phyloP scores from a whole-genome alignment of 306 rosid genomes.

The Quercus agrifolia region DNA sequence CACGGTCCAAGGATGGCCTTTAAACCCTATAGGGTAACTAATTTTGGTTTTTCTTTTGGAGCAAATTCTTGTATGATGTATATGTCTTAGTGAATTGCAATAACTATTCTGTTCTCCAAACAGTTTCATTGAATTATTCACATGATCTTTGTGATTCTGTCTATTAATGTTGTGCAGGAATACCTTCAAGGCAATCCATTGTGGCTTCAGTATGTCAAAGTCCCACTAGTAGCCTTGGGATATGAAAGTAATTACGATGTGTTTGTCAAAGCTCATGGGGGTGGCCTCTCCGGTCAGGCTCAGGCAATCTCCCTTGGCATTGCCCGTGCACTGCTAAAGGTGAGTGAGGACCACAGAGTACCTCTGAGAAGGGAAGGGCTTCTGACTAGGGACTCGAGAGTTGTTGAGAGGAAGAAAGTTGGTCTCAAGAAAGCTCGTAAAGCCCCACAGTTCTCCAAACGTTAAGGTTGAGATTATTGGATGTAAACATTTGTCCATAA shows the following conservation, averaged over 20 bases:
- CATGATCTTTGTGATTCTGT: slow-evolving; percentile 14
- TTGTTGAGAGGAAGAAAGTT: slow-evolving; percentile 93
- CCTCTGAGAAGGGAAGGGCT: slow-evolving; percentile 86
- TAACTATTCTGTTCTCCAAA: neutral
- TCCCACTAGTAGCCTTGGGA: slow-evolving; percentile 73
- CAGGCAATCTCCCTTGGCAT: slow-evolving; percentile 94
- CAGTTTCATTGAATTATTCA: neutral
- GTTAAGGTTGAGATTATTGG: slow-evolving; percentile 46
- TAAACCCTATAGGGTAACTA: neutral
- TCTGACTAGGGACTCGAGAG: slow-evolving; percentile 90
- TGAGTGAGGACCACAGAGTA: slow-evolving; percentile 73
- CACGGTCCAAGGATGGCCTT: neutral
- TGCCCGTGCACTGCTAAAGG: slow-evolving; percentile 90
- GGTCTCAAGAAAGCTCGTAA: slow-evolving; percentile 98
- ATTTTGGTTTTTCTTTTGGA: neutral
- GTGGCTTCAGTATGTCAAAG: slow-evolving; percentile 83
- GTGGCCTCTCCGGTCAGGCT: slow-evolving; percentile 97
- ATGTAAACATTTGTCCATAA: slow-evolving; percentile 10
- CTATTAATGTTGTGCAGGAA: slow-evolving; percentile 44
- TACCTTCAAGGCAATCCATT: slow-evolving; percentile 95
- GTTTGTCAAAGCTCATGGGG: slow-evolving; percentile 88
- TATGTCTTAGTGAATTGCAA: neutral
- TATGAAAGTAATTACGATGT: slow-evolving; percentile 82
- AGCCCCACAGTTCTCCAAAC: slow-evolving; percentile 96
- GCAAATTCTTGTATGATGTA: neutral